Evolutionary conservation across 78 protist species (phyloP), one percentile per base, ranked within the genome.

Genomic region (Goniomonas avonlea): DNA sequence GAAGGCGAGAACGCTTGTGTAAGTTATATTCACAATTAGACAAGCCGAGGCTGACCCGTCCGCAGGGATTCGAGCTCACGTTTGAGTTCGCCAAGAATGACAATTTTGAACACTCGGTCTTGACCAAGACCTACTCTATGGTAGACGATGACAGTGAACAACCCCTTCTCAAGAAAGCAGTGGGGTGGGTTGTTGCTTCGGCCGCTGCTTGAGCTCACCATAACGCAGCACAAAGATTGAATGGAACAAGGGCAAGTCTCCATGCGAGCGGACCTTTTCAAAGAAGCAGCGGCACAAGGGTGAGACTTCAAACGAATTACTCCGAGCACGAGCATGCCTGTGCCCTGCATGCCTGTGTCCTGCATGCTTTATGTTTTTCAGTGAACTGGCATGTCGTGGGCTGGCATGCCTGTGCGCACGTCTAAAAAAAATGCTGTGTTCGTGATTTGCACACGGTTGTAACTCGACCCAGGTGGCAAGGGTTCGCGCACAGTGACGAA

Each of bases 91-190:
- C 27, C 61, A 74, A 82, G 53, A 85, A 85, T 77, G 69, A 32
- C 34, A 80, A 27, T 75, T 85, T 85, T 73, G 50, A 61, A 48
- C 63, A 85, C 82, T 50, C 48, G 40, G 73, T 3, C 31, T 81
- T 85, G n/a, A 58, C 83, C 43, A 85, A 85, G 84, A 79, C 84
- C 21, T 85, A 85, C 77, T n/a, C n/a, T 32, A 20, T 71, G 32
- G 18, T 32, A 17, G 63, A 20, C 37, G 81, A 17, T 25, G 76
- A 61, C 37, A 37, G 41, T 27, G 80, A 37, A 5, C n/a, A n/a
- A n/a, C n/a, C 45, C 23, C 13, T 66, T 41, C 58, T 73, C 40
- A 53, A 65, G 37, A 37, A 70, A 21, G 79, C 80, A 11, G 73
- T 13, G 18, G 85, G 84, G 66, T 77, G 32, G 20, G 71, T 48